Base-by-base conservation (phyloP, 768 basidiomycete species). In the Xerocomus potaroensis region DNA sequence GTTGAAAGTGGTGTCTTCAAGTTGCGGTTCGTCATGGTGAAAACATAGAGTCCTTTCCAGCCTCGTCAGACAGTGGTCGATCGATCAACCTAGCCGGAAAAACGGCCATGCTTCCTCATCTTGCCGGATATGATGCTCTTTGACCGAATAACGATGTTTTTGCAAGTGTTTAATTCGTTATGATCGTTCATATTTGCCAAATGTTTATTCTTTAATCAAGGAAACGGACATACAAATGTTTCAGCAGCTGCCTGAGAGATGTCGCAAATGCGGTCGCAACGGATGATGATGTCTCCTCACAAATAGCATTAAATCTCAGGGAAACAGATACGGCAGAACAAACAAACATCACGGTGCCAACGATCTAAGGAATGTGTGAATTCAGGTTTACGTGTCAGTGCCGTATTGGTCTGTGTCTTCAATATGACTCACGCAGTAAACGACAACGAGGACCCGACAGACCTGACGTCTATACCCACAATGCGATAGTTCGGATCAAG, bases 401-500 rank as follows among this genome's bases (percentile, higher is more conserved):
- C 9, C 40, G 1, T 30, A 14, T 26, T 10, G 26, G 26, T 27
- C 15, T 39, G 15, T 27, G 2, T 16, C 18, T n/a, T 15, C 4
- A 14, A 18, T 19, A 9, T 8, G n/a, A 27, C 49, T 29, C 22
- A 52, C 43, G 7, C 16, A 10, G 18, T 53, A 52, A 15, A 16
- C 9, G 22, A 42, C 6, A 5, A 42, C 1, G 27, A 45, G 51
- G 15, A 24, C 31, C 15, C 4, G n/a, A n/a, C 39, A 34, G n/a
- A 53, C 7, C n/a, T 15, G 8, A 9, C 19, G 36, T 16, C 11
- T 27, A 9, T 52, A 30, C 42, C 51, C 50, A 52, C 30, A 52
- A 24, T 1, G 50, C 49, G 29, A 41, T 40, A 5, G 49, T 45
- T 41, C 50, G 49, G 19, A 52, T 51, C 49, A 52, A 33, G 23